phyloP scores from a whole-genome alignment of 805 yeast genomes.

The Zygosaccharomyces bisporus region DNA sequence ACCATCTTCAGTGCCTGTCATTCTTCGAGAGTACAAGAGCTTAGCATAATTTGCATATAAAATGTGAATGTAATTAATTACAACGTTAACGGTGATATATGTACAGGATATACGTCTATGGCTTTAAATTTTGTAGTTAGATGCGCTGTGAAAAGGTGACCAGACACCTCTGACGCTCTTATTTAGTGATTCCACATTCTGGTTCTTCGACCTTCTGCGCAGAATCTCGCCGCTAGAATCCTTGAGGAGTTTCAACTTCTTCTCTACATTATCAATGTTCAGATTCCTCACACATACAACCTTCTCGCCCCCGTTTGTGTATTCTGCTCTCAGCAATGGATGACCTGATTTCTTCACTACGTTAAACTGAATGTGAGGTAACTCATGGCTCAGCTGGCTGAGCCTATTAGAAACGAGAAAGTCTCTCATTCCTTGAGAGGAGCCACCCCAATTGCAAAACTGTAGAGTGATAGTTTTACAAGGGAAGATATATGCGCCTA shows the following conservation, averaged over 20 bases:
- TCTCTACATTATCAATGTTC: constrained; percentile 55
- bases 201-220: constrained; percentile 56
- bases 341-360: constrained; percentile 73
- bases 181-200: constrained; percentile 77
- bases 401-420: constrained; percentile 53
- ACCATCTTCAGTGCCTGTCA: constrained; percentile 97
- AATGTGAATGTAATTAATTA: constrained; percentile 1
- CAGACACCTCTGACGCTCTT: constrained; percentile 91
- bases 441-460: constrained; percentile 95
- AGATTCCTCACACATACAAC: constrained; percentile 76
- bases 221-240: constrained; percentile 66
- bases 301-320: constrained; percentile 45
- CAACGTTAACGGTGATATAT: not conserved
- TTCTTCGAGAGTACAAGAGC: constrained; percentile 82
- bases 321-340: constrained; percentile 66
- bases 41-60: constrained; percentile 27
- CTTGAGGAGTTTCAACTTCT: constrained; percentile 59
- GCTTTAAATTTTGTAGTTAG: constrained; percentile 21
- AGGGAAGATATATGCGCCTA: constrained; percentile 68
- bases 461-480: constrained; percentile 73
- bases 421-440: constrained; percentile 78
- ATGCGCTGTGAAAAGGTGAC: constrained; percentile 81
- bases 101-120: not conserved
- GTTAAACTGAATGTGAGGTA: constrained; percentile 70
- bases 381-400: constrained; percentile 50